These are phyloP conservation scores for Yarrowia sp. DNA, from an alignment of 805 yeast genomes.

Conservation along the genomic window DNA sequence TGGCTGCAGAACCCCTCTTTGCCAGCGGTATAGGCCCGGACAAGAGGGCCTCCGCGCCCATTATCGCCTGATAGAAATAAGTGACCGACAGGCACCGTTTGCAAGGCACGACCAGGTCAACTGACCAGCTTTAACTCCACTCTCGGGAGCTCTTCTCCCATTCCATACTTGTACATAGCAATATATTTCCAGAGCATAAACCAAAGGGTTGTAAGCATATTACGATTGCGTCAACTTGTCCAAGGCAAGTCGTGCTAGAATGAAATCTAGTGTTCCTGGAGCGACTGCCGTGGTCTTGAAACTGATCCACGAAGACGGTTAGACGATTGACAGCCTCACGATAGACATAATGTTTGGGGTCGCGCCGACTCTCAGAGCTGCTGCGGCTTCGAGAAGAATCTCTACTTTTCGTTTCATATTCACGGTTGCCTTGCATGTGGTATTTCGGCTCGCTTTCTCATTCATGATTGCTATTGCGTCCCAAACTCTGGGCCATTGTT, in stretches of 20 bases:
- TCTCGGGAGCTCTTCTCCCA: neutral
- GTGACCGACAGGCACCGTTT: neutral
- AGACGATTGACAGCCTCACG: no score
- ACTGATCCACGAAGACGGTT: no score
- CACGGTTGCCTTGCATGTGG: neutral
- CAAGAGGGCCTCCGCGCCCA: neutral
- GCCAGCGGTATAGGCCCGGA: no score
- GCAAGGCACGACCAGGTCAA: neutral
- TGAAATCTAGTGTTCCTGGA: no score
- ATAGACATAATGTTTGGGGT: no score
- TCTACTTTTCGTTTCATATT: conserved; percentile 5
- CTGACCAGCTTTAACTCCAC: conserved; percentile 17
- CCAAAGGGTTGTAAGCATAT: neutral
- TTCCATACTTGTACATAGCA: conserved; percentile 19
- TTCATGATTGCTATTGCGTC: conserved; percentile 23
- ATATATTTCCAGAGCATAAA: conserved; percentile 18
- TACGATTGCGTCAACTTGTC: conserved; percentile 1
- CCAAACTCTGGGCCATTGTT: conserved; percentile 20
- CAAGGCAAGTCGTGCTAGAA: no score
- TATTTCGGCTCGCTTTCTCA: neutral
- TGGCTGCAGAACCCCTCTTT: neutral
- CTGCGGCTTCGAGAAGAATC: neutral
- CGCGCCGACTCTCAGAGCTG: no score
- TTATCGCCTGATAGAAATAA: neutral
- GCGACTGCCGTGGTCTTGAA: no score